Conservation (phyloP, 441 rosid species). For the Melastoma candidum region DNA sequence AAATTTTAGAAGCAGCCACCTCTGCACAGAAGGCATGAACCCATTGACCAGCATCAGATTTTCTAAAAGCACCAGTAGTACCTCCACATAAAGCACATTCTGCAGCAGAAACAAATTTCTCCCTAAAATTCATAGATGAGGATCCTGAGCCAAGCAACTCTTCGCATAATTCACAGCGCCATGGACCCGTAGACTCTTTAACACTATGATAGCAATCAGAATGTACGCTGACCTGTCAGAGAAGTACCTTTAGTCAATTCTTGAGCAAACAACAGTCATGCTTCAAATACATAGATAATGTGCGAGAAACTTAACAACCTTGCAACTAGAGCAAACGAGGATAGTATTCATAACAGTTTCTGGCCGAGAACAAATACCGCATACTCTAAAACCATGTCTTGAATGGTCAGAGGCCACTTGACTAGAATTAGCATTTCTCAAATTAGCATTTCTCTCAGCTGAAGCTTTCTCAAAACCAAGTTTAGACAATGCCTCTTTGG, state of each 20-base stretch:
- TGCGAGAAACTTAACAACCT: conserved; percentile 37
- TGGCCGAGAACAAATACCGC: conserved; percentile 92
- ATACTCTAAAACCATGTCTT: conserved; percentile 63
- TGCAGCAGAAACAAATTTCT: conserved; percentile 51
- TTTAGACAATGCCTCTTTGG: conserved; percentile 60
- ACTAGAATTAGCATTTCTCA: conserved; percentile 41
- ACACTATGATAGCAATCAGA: conserved; percentile 88
- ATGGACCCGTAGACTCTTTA: conserved; percentile 81
- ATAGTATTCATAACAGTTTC: conserved; percentile 79
- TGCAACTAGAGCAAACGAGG: conserved; percentile 90
- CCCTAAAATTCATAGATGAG: conserved; percentile 51
- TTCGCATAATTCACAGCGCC: conserved; percentile 94
- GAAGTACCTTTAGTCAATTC: conserved; percentile 22
- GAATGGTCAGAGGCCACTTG: conserved; percentile 42
- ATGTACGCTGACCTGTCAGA: conserved; percentile 83
- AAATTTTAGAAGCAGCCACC: conserved; percentile 28
- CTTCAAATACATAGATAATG: conserved; percentile 4
- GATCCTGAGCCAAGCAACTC: conserved; percentile 54
- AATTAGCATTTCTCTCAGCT: conserved; percentile 54
- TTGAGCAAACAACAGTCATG: conserved; percentile 5
- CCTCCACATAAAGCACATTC: conserved; percentile 90
- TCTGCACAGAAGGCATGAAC: conserved; percentile 98
- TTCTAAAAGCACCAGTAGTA: conserved; percentile 91
- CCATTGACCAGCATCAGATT: conserved; percentile 74
- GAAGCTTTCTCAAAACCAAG: conserved; percentile 45